These are phyloP conservation scores for Nitzschia putrida DNA, from an alignment of 108 stramenopile genomes.

Conservation along the genomic window DNA sequence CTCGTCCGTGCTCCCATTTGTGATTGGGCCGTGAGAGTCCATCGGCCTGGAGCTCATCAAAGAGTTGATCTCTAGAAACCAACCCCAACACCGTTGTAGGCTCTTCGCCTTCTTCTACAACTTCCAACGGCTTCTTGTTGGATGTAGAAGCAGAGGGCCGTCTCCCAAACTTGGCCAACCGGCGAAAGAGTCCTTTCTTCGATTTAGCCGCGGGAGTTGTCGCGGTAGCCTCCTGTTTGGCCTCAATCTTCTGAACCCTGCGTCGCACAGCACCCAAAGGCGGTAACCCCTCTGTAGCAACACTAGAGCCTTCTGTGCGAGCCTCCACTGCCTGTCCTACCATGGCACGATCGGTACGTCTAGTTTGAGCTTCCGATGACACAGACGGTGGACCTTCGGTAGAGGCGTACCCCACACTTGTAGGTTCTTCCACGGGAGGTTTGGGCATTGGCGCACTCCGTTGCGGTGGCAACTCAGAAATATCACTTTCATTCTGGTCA, in stretches of 20 bases:
- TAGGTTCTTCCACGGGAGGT: neutral
- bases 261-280: neutral
- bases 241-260: neutral
- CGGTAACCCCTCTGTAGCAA: neutral
- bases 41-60: neutral
- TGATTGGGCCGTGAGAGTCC: neutral
- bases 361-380: neutral
- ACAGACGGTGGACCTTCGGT: neutral
- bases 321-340: neutral
- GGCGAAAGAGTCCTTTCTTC: neutral
- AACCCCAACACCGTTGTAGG: neutral
- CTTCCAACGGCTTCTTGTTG: neutral
- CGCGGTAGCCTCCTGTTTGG: neutral
- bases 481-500: no score
- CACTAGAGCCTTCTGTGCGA: neutral
- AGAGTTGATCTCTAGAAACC: slow-evolving; percentile 16
- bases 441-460: no score
- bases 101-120: neutral
- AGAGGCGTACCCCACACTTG: neutral
- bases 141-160: neutral
- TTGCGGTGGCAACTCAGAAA: no score
- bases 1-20: neutral
- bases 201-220: neutral
- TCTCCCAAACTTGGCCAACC: neutral
- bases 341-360: neutral